phyloP scores from a whole-genome alignment of 192 early-diverging fungal genomes.

The Rhizophagus sp. region DNA sequence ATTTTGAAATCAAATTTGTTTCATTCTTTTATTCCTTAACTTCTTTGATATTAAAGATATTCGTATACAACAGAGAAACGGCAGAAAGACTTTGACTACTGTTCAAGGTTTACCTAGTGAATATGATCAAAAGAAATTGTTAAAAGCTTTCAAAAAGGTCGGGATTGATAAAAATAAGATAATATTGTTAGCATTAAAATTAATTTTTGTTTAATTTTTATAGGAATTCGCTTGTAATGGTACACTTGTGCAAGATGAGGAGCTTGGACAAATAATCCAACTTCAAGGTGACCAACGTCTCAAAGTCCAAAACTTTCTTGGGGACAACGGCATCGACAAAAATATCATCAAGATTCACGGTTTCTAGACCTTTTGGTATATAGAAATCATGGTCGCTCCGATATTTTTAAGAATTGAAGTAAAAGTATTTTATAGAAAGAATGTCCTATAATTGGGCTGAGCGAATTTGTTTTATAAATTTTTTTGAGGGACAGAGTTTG shows the following conservation, averaged over 20 bases:
- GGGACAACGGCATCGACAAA: slow-evolving; percentile 74
- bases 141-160: slow-evolving; percentile 95
- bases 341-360: slow-evolving; percentile 96
- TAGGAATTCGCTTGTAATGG: slow-evolving; percentile 93
- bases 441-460: too few species aligned
- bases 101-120: slow-evolving; percentile 87
- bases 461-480: too few species aligned
- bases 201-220: background rate
- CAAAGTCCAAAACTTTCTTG: slow-evolving; percentile 80
- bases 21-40: slow-evolving; percentile 20
- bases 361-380: slow-evolving; percentile 65
- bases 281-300: slow-evolving; percentile 92
- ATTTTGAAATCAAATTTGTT: background rate
- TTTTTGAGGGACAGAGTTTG: too few species aligned
- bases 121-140: slow-evolving; percentile 85
- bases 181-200: background rate
- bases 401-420: background rate
- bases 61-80: slow-evolving; percentile 96
- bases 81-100: slow-evolving; percentile 95
- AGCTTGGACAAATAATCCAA: slow-evolving; percentile 91
- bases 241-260: slow-evolving; percentile 89
- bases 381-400: background rate
- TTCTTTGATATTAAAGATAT: slow-evolving; percentile 68
- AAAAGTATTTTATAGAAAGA: too few species aligned
- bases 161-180: background rate